Evolutionary conservation across 1,139 yeast species (phyloP), one percentile per base, ranked within the genome.

Genomic region (Geotrichum carabidarum): DNA sequence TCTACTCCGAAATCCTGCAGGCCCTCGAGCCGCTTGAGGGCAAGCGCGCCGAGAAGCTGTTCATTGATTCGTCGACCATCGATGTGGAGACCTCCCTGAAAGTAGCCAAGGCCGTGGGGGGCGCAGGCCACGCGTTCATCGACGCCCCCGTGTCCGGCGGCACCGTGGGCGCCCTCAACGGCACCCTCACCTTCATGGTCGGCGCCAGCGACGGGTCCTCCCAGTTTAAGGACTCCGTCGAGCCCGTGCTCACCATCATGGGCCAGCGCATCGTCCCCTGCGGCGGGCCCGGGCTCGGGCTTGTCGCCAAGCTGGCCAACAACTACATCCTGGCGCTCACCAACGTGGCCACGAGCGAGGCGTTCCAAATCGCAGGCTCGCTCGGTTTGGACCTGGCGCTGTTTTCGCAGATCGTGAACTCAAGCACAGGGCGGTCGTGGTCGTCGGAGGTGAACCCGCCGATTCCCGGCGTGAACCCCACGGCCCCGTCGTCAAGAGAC

Each of bases 131-230:
- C 40, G 61, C 70, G 5, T 74, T 69, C 54, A 74, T 80, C 47
- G 85, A 81, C 63, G 78, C 85, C 11, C 85, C 85, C 0, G 84
- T 81, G 0, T 78, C 82, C 12, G 85, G 85, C 2, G 85, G 85
- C 18, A 81, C 78, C 1, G 77, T 78, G 0, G 85, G 85, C 4
- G 85, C 85, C 5, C 66, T 78, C 54, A 78, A 79, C 54, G 84
- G 74, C 1, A 76, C 83, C 0, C 71, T 81, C 43, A 77, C 83
- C 4, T 81, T 81, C 64, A 81, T 81, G 85, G 75, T 81, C 36
- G 80, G 83, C 7, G 43, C 62, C 17, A n/a, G 15, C 30, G 31
- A 15, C 27, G 6, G 14, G 14, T 11, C 17, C 32, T 1, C 35
- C 14, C 1, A 2, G 64, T 77, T 55, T 66, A 68, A 8, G 60